phyloP scores from a whole-genome alignment of 768 basidiomycete genomes.

The Mycena amicta region DNA sequence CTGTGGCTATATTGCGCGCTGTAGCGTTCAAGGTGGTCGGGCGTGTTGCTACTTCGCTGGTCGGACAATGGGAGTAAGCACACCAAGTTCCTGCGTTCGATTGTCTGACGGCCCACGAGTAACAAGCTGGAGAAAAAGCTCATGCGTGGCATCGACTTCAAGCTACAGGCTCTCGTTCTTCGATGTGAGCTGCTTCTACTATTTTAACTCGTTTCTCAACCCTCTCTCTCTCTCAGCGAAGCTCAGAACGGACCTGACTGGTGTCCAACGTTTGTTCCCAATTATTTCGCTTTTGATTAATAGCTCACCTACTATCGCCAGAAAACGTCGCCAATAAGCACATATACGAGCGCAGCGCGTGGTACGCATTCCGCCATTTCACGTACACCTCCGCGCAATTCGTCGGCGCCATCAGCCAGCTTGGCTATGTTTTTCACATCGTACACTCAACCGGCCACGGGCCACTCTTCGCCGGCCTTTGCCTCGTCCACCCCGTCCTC shows the following conservation, averaged over 20 bases:
- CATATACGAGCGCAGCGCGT: conserved; percentile 4
- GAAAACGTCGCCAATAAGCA: background rate
- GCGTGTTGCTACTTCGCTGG: conserved; percentile 2
- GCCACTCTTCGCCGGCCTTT: conserved; percentile 9
- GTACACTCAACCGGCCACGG: conserved; percentile 11
- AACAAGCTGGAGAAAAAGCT: background rate
- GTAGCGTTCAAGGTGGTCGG: conserved; percentile 8
- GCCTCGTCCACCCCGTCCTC: conserved; percentile 11
- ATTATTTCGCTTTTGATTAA: too few species aligned
- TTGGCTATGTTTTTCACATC: conserved; percentile 11
- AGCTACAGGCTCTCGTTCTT: conserved; percentile 4
- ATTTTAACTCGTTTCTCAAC: background rate
- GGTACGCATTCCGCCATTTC: background rate
- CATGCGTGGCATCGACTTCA: background rate
- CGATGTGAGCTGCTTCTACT: conserved; percentile 1
- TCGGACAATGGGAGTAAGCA: conserved; percentile 6
- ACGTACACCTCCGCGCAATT: background rate
- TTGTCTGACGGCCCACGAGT: background rate
- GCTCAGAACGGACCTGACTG: conserved; percentile 15
- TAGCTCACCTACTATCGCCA: too few species aligned
- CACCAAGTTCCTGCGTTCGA: background rate
- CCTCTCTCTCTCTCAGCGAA: conserved; percentile 4
- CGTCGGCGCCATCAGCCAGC: background rate
- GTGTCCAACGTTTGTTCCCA: conserved; percentile 5
- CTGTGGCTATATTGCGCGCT: conserved; percentile 5